phyloP scores from a whole-genome alignment of 495 filamentous ascomycete genomes.

The Lophium mytilinum region DNA sequence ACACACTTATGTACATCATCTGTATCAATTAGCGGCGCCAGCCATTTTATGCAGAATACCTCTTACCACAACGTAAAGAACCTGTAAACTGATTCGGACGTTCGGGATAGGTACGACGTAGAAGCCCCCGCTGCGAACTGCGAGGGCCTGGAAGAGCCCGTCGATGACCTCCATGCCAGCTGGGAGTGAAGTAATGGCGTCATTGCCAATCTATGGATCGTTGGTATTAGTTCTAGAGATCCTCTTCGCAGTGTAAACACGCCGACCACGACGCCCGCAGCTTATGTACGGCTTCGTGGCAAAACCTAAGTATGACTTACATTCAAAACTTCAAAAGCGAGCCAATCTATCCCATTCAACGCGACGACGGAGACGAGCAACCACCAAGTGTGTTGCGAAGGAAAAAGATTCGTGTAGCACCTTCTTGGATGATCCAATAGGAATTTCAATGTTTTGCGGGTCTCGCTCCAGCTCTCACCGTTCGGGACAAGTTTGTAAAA shows the following conservation, averaged over 20 bases:
- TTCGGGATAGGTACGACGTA: conserved; percentile 67
- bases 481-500: conserved; percentile 44
- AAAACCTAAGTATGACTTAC: conserved; percentile 5
- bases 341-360: conserved; percentile 77
- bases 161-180: conserved; percentile 57
- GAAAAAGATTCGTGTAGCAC: conserved; percentile 80
- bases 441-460: conserved; percentile 64
- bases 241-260: too few species aligned
- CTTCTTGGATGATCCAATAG: conserved; percentile 72
- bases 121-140: conserved; percentile 77
- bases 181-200: conserved; percentile 49
- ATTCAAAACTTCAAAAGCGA: conserved; percentile 69
- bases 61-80: conserved; percentile 82
- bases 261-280: too few species aligned
- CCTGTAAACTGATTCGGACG: conserved; percentile 63
- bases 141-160: conserved; percentile 76
- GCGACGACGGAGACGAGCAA: conserved; percentile 61
- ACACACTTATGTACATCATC: conserved; percentile 60
- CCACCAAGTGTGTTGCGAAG: conserved; percentile 71
- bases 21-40: not conserved
- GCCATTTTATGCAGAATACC: not conserved
- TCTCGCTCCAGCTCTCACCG: conserved; percentile 37
- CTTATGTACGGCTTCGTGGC: not conserved
- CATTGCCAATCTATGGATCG: conserved; percentile 50
- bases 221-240: too few species aligned